These are phyloP conservation scores for Aspergillus phoenicis DNA, from an alignment of 2,329 filamentous ascomycete genomes.

Conservation along the genomic window DNA sequence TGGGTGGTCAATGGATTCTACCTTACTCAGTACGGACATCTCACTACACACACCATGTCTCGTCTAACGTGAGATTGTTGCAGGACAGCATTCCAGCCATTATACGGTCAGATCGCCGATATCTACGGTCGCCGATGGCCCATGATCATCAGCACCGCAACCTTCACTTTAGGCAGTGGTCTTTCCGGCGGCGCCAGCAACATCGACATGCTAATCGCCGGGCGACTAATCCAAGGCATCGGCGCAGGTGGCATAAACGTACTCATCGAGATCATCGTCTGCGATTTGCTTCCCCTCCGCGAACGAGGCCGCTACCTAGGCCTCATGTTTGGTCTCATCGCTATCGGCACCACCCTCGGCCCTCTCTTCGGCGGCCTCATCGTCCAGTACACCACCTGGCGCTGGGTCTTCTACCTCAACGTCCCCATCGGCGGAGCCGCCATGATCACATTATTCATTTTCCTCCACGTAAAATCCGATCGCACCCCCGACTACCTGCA, in stretches of 20 bases:
- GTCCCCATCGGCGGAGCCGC: constrained; percentile 29
- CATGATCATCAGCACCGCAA: constrained; percentile 44
- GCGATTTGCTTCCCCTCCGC: constrained; percentile 50
- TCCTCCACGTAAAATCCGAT: constrained; percentile 22
- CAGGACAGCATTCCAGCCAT: constrained; percentile 41
- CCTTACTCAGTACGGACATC: neutral
- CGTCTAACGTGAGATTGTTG: neutral
- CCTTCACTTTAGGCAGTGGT: constrained; percentile 58
- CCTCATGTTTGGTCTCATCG: constrained; percentile 23
- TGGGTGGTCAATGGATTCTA: neutral
- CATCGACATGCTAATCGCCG: constrained; percentile 54
- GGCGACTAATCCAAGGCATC: constrained; percentile 58
- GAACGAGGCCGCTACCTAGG: constrained; percentile 34
- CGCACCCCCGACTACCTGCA: neutral
- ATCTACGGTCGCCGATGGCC: constrained; percentile 56
- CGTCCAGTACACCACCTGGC: constrained; percentile 27
- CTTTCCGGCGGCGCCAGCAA: constrained; percentile 53
- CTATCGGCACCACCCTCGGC: constrained; percentile 50
- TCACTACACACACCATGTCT: neutral
- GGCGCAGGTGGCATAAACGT: constrained; percentile 49
- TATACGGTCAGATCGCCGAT: constrained; percentile 56
- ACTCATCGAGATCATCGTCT: constrained; percentile 49
- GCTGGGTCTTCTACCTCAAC: constrained; percentile 36
- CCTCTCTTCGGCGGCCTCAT: constrained; percentile 44
- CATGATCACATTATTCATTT: constrained; percentile 26